phyloP scores from a whole-genome alignment of 345 rosid genomes.

The Toxicodendron radicans region DNA sequence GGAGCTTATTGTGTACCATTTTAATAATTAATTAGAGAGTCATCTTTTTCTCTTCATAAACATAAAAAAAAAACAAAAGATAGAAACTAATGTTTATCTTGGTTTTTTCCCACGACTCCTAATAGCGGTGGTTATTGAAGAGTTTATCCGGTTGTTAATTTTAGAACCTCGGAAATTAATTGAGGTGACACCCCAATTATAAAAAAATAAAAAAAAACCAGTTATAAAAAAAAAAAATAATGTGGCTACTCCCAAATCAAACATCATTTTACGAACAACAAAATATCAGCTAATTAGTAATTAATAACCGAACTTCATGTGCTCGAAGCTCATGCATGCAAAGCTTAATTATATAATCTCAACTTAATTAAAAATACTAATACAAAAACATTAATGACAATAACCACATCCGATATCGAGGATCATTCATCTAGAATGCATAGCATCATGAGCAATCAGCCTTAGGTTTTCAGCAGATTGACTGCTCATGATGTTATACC shows the following conservation, averaged over 20 bases:
- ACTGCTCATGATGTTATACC: constrained; percentile 64
- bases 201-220: too few relatives aligned
- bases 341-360: not conserved
- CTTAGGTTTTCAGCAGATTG: constrained; percentile 51
- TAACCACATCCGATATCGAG: not conserved
- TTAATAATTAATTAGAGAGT: too few relatives aligned
- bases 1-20: too few relatives aligned
- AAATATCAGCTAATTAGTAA: not conserved
- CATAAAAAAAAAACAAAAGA: too few relatives aligned
- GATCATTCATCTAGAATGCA: constrained; percentile 24
- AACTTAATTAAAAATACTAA: not conserved
- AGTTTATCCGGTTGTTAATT: too few relatives aligned
- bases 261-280: not conserved
- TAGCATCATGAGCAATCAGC: constrained; percentile 82
- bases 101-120: too few relatives aligned
- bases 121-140: too few relatives aligned
- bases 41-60: too few relatives aligned
- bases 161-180: too few relatives aligned
- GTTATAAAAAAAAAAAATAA: too few relatives aligned
- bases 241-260: not conserved
- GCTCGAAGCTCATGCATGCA: not conserved
- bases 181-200: too few relatives aligned
- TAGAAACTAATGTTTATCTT: too few relatives aligned
- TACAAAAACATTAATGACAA: not conserved
- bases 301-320: not conserved